Base-by-base conservation (phyloP, 495 filamentous ascomycete species). In the Physcia stellaris region DNA sequence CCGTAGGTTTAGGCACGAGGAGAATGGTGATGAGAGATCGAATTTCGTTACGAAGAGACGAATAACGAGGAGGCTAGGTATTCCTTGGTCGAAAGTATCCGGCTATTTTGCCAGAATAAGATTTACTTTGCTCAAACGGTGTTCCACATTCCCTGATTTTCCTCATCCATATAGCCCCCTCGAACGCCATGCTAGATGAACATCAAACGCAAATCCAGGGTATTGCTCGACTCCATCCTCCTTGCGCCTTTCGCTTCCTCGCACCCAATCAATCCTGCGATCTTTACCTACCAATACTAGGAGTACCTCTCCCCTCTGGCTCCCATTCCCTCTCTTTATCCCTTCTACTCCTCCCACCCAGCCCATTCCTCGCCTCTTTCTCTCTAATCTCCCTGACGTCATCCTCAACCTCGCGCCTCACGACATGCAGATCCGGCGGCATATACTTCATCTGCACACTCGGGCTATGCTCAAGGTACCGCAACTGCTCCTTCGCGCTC, bases 361-460 rank as follows among this genome's bases (percentile, higher is more conserved):
- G n/a, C n/a, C n/a, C n/a, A 37, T 53, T 41, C 77, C 75, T 22
- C 80, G 69, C 50, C 57, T 62, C 49, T 73, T 62, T n/a, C 24
- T 80, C 70, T 13, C 62, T 64, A 43, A 86, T 76, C 53, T 87
- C 80, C 54, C 75, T 73, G 20, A 92, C 63, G 47, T 81, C 69
- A 41, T 75, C 68, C 53, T 95, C 86, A 1, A 86, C 75, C 27
- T 87, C 79, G 47, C 86, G 82, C 22, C 86, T 66, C 16, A 88
- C 58, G 3, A 68, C 74, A 40, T 73, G 65, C 24, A 93, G 59
- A 54, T 90, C 81, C 5, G 81, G 77, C 43, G 84, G 85, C 37
- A 95, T 81, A 40, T 77, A 66, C 48, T 75, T 70, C 63, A 83
- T 77, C 57, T 93, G 81, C 31, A 94, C 86, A 53, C 85, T 90